These are phyloP conservation scores for Tanacetum coccineum DNA, from an alignment of 129 eudicot species.

Conservation along the genomic window DNA sequence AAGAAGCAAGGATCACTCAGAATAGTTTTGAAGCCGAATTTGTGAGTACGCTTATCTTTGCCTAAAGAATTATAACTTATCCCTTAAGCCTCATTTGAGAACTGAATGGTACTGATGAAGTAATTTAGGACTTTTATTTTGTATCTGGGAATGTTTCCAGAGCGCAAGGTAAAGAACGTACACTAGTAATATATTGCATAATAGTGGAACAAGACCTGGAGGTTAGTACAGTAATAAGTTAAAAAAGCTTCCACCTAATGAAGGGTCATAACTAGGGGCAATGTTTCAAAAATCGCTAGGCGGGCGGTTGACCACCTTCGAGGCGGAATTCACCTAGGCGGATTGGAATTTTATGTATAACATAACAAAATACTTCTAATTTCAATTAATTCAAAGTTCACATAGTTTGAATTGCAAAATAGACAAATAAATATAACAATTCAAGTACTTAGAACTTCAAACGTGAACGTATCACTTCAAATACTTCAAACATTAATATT, in stretches of 20 bases:
- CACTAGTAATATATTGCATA: not conserved
- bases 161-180: not conserved
- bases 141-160: not conserved
- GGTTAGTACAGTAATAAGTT: not conserved
- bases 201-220: not conserved
- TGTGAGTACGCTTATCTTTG: slow-evolving; percentile 47
- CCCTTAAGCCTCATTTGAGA: slow-evolving; percentile 12
- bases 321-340: no score
- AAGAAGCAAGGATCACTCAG: slow-evolving; percentile 50
- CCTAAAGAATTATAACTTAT: slow-evolving; percentile 14
- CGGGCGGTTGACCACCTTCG: no score
- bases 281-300: no score
- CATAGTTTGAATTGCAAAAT: no score
- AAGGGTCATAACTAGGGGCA: not conserved
- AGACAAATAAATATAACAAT: no score
- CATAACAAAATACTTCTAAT: no score
- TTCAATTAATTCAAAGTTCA: no score
- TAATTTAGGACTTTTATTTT: not conserved
- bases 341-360: no score
- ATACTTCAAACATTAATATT: no score
- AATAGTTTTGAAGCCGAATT: slow-evolving; percentile 80
- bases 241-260: not conserved
- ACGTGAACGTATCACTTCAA: no score
- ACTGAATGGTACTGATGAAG: slow-evolving; percentile 9
- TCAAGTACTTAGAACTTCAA: no score